phyloP scores from a whole-genome alignment of 140 eudicot genomes.

The Senecio squalidus region DNA sequence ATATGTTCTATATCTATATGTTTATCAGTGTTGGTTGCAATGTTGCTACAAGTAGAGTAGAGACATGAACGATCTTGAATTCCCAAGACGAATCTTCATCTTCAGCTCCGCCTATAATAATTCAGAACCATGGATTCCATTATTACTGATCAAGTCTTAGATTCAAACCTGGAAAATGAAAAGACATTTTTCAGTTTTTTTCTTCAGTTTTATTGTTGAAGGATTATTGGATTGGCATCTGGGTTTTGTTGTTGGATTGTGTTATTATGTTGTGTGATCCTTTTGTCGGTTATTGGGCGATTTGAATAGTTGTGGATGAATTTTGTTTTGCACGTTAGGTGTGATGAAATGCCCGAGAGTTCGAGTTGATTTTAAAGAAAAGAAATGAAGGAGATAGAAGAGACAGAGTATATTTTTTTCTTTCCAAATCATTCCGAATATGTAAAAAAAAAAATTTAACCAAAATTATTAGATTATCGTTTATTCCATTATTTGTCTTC shows the following conservation, averaged over 20 bases:
- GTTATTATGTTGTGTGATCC: neutral
- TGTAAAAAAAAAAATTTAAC: no score
- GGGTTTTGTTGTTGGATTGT: neutral
- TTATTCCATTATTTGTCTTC: no score
- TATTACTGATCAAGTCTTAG: slow-evolving; percentile 18
- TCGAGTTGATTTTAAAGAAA: no score
- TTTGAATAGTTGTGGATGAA: no score
- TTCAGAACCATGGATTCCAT: slow-evolving; percentile 6
- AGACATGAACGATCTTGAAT: slow-evolving; percentile 56
- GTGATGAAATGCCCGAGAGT: no score
- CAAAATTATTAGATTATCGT: no score
- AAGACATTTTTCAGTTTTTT: neutral
- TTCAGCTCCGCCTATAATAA: neutral
- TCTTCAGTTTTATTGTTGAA: neutral
- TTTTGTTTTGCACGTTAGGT: no score
- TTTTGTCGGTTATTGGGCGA: neutral
- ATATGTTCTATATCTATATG: neutral
- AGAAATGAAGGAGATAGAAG: no score
- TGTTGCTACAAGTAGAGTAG: slow-evolving; percentile 65
- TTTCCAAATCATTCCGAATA: no score
- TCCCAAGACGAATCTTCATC: slow-evolving; percentile 22
- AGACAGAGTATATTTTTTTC: no score
- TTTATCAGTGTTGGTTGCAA: slow-evolving; percentile 57
- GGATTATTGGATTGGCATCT: neutral
- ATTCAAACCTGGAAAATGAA: slow-evolving; percentile 25